Evolutionary conservation across 2,329 filamentous ascomycete genomes (phyloP).

Genomic region (Cladophialophora immunda): DNA sequence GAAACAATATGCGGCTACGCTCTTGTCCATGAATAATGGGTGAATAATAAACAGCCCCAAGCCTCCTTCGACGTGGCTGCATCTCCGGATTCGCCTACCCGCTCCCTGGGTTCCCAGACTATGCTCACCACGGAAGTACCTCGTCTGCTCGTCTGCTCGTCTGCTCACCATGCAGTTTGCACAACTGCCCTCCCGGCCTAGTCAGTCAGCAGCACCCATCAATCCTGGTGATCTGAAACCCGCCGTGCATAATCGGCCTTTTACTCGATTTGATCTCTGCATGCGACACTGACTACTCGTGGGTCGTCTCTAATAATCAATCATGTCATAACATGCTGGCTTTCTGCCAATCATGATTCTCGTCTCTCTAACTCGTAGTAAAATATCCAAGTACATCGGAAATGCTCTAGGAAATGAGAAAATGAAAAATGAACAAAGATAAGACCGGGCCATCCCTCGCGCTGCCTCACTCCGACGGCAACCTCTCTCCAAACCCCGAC

Average conservation of each 20-base stretch:
- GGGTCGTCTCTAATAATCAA: not conserved
- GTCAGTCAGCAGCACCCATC: not conserved
- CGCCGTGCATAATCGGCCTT: conserved; percentile 3
- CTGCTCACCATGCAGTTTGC: conserved; percentile 14
- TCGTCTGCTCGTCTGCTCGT: conserved; percentile 19
- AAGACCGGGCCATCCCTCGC: not conserved
- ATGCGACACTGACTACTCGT: not conserved
- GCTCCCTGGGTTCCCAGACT: not conserved
- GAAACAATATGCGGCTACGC: too few species aligned
- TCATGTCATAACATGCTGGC: not conserved
- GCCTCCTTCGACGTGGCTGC: not conserved
- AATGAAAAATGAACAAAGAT: conserved; percentile 2
- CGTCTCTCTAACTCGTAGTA: not conserved
- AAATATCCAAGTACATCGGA: not conserved
- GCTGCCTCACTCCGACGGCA: not conserved
- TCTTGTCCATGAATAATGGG: not conserved
- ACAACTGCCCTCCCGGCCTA: not conserved
- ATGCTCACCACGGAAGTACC: not conserved
- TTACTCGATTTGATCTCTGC: not conserved
- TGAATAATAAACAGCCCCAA: not conserved
- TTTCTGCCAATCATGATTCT: not conserved
- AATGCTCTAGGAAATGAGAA: conserved; percentile 2
- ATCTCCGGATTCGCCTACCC: conserved; percentile 3
- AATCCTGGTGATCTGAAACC: not conserved
- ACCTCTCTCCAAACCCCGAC: too few species aligned